Evolutionary conservation across 768 basidiomycete genomes (phyloP).

Genomic region (Termitomyces sp.): DNA sequence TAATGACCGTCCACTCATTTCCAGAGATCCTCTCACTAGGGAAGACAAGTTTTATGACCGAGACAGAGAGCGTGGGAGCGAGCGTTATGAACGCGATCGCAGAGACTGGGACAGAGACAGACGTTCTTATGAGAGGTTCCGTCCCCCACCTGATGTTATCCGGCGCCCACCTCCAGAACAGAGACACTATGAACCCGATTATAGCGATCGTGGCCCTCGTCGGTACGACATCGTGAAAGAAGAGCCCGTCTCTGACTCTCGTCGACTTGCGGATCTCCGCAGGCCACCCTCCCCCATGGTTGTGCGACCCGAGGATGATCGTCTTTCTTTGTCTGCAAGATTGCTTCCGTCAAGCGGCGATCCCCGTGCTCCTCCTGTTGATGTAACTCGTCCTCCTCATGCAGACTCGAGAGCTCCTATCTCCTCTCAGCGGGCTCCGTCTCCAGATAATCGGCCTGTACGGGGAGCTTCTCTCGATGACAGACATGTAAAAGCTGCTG

Average conservation of each 20-base stretch:
- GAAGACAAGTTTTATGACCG: conserved; percentile 31
- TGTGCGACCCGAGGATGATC: conserved; percentile 16
- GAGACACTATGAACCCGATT: conserved; percentile 47
- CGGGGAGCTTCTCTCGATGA: conserved; percentile 27
- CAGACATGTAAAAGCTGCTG: conserved; percentile 27
- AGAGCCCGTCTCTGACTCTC: conserved; percentile 22
- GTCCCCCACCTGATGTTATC: conserved; percentile 23
- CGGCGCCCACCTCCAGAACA: conserved; percentile 44
- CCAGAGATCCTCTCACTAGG: conserved; percentile 19
- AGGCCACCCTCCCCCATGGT: conserved; percentile 19
- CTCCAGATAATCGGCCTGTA: conserved; percentile 23
- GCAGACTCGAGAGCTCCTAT: conserved; percentile 25
- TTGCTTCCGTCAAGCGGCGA: conserved; percentile 14
- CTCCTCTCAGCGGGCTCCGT: conserved; percentile 19
- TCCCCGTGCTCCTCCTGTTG: conserved; percentile 24
- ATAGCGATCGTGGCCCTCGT: conserved; percentile 24
- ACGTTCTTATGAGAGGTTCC: conserved; percentile 29
- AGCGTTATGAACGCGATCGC: conserved; percentile 31
- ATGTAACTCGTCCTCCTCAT: conserved; percentile 23
- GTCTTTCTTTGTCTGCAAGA: conserved; percentile 16
- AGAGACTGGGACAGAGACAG: conserved; percentile 30
- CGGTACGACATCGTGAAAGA: conserved; percentile 22
- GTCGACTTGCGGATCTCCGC: conserved; percentile 30
- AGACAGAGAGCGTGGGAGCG: conserved; percentile 36
- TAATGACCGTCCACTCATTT: conserved; percentile 16